These are phyloP conservation scores for Aspergillus cavernicola DNA, from an alignment of 495 filamentous ascomycete genomes.

Conservation along the genomic window DNA sequence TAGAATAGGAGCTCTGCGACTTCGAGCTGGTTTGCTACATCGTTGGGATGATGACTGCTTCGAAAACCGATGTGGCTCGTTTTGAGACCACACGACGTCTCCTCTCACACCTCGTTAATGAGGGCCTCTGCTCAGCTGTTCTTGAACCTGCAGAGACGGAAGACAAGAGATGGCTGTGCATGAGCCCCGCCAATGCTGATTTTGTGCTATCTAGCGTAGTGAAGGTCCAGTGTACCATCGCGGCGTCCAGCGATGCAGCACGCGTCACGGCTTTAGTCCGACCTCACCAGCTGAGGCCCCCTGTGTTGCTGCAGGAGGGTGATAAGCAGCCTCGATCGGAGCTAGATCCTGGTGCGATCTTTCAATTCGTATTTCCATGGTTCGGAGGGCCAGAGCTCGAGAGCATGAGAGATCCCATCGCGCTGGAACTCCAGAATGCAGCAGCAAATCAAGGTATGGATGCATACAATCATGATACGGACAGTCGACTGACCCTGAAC, in stretches of 20 bases:
- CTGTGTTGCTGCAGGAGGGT: not conserved
- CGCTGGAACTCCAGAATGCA: not conserved
- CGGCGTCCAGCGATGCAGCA: not conserved
- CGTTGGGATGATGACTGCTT: not conserved
- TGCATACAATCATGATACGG: no score
- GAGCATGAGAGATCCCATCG: not conserved
- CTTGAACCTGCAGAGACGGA: not conserved
- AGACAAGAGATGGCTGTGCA: not conserved
- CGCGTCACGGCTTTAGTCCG: not conserved
- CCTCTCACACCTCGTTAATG: not conserved
- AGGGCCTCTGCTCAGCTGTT: not conserved
- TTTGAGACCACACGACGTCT: conserved; percentile 1
- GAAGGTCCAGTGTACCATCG: not conserved
- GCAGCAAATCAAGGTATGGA: not conserved
- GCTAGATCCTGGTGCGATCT: not conserved
- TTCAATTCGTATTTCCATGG: not conserved
- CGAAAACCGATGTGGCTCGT: not conserved
- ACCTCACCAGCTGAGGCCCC: not conserved
- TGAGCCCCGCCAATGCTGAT: not conserved
- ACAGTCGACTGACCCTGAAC: not conserved
- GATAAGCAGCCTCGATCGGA: not conserved
- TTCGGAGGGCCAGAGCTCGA: not conserved
- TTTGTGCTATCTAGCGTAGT: not conserved
- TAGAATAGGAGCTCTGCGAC: no score
- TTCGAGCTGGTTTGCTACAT: not conserved